Base-by-base conservation (phyloP, 1,139 yeast genomes). In the Debaryomycetaceae sp. region DNA sequence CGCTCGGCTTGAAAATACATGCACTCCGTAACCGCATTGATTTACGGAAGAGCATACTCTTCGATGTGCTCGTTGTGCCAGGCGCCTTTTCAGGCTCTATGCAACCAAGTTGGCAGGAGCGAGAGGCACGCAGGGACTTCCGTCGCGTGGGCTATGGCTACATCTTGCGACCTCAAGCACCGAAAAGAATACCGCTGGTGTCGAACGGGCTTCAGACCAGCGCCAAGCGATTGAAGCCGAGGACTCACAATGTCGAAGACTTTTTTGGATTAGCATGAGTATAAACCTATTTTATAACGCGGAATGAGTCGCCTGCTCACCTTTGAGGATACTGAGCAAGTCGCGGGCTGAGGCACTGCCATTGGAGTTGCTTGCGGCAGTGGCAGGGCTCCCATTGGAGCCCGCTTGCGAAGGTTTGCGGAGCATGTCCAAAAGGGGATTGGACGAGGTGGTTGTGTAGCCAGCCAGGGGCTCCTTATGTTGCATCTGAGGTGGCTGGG, bases 1-100 rank as follows among this genome's bases (percentile, higher is more conserved):
- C 67, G 2, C 29, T 61, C 28, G 61, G 52, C 0, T 42, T 58
- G 27, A 58, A 56, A 29, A 43, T 52, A 20, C 46, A 44, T 30
- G 43, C 45, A 16, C 33, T 57, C 9, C 32, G 34, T 23, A 40
- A 41, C 9, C 11, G 16, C 14, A n/a, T 27, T 4, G 23, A 18
- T 5, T 4, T 27, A 7, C 11, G 27, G 23, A 32, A 36, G 7
- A 18, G 16, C 2, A 24, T 16, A n/a, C 28, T 51, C 5, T 32
- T 50, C 4, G 63, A 58, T 35, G 28, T 57, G 8, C 43, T 51
- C 51, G 19, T 55, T 22, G 46, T 44, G 4, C 38, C 34, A 15
- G 23, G 30, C 15, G n/a, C n/a, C n/a, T n/a, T n/a, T n/a, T n/a
- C n/a, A n/a, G n/a, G n/a, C n/a, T n/a, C n/a, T n/a, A n/a, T n/a